Evolutionary conservation across 306 rosid genomes (phyloP).

Genomic region (Gastrolobium bilobum): DNA sequence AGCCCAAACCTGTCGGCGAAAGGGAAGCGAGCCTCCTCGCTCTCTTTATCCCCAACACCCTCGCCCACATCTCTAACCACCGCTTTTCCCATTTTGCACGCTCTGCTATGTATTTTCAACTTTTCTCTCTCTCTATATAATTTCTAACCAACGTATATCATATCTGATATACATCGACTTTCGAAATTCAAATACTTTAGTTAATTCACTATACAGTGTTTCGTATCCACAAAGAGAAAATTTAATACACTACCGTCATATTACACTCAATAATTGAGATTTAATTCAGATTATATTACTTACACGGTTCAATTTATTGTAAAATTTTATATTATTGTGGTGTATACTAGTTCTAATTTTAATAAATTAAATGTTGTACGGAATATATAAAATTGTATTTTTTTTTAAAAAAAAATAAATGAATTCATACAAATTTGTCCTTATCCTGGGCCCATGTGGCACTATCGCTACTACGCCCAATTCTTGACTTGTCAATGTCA

Average conservation of each 20-base stretch:
- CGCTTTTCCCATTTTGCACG: slow-evolving; percentile 3
- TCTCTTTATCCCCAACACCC: slow-evolving; percentile 53
- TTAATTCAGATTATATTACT: not conserved
- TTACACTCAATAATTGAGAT: not conserved
- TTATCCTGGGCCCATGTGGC: slow-evolving; percentile 41
- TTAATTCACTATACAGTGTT: not conserved
- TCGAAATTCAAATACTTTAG: not conserved
- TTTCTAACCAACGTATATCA: not conserved
- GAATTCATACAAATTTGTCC: slow-evolving; percentile 20
- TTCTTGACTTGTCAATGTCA: slow-evolving; percentile 48
- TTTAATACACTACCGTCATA: not conserved
- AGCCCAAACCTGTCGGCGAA: slow-evolving; percentile 54
- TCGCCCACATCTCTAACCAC: slow-evolving; percentile 20
- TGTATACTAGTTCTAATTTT: not conserved
- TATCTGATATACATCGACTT: not conserved
- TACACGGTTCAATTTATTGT: not conserved
- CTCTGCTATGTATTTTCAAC: not conserved
- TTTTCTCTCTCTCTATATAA: not conserved
- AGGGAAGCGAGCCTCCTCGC: slow-evolving; percentile 55
- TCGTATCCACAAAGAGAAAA: no score
- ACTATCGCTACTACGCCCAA: slow-evolving; percentile 15
- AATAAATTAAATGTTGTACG: not conserved
- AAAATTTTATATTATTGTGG: no score
- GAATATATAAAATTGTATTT: slow-evolving; percentile 7
- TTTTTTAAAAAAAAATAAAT: not conserved